Evolutionary conservation across 2,329 filamentous ascomycete genomes (phyloP).

Genomic region (Dothideomycetes sp.): DNA sequence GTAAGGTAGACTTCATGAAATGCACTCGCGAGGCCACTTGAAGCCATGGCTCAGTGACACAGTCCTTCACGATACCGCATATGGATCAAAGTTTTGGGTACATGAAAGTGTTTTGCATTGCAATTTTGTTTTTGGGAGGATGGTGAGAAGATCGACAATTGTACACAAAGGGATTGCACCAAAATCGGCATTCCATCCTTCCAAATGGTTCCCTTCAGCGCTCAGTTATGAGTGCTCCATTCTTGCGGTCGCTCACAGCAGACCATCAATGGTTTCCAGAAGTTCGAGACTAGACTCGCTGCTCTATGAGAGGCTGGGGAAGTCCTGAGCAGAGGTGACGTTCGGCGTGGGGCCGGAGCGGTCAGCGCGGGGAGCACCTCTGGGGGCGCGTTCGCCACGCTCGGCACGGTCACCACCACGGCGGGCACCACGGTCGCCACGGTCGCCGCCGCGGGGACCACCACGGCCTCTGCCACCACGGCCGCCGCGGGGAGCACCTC

Average conservation of each 20-base stretch:
- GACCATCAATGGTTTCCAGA: background rate
- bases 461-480: conserved; percentile 41
- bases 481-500: conserved; percentile 30
- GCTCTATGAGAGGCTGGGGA: conserved; percentile 21
- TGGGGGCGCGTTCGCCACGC: conserved; percentile 29
- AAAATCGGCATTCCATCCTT: conserved; percentile 1
- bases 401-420: conserved; percentile 29
- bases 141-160: conserved; percentile 5
- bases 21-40: too few species aligned
- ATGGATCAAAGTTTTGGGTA: too few species aligned
- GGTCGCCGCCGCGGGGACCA: conserved; percentile 37
- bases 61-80: too few species aligned
- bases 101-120: background rate
- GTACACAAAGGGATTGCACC: conserved; percentile 3
- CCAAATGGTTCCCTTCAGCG: conserved; percentile 1
- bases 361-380: conserved; percentile 24
- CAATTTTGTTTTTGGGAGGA: conserved; percentile 7
- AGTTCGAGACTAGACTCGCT: background rate
- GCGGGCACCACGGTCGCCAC: conserved; percentile 29
- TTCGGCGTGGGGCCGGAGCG: conserved; percentile 16
- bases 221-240: background rate
- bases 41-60: too few species aligned
- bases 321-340: conserved; percentile 20
- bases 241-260: conserved; percentile 4
- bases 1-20: too few species aligned